Evolutionary conservation across 345 rosid genomes (phyloP).

Genomic region (Kandelia obovata): DNA sequence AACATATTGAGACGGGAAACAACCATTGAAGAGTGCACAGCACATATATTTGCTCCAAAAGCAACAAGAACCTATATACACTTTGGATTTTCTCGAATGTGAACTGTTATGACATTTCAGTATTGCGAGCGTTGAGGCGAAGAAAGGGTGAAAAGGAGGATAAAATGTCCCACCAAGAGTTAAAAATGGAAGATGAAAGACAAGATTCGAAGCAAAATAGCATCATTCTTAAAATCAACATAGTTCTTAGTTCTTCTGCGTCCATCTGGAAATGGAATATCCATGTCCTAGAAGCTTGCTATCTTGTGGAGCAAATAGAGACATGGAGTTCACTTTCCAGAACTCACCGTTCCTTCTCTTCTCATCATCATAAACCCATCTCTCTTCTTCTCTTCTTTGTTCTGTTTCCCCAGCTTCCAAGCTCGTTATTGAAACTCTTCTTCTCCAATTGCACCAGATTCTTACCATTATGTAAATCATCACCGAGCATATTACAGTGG

Average conservation of each 20-base stretch:
- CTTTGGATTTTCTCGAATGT: neutral
- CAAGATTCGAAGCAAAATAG: too few relatives aligned
- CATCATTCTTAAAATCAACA: slow-evolving; percentile 7
- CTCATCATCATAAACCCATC: slow-evolving; percentile 35
- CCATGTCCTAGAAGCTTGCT: slow-evolving; percentile 30
- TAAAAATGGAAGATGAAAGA: too few relatives aligned
- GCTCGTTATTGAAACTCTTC: slow-evolving; percentile 37
- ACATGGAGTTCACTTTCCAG: slow-evolving; percentile 41
- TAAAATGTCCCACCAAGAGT: too few relatives aligned
- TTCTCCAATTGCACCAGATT: slow-evolving; percentile 64
- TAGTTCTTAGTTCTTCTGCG: slow-evolving; percentile 29
- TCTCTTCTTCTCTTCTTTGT: slow-evolving; percentile 37
- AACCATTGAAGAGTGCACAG: neutral
- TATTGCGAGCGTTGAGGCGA: neutral
- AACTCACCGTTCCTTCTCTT: slow-evolving; percentile 38
- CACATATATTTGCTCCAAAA: neutral
- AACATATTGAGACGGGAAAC: too few relatives aligned
- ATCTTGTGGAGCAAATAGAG: slow-evolving; percentile 30
- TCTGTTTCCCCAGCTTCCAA: slow-evolving; percentile 28
- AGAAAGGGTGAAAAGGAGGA: too few relatives aligned
- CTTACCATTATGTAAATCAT: slow-evolving; percentile 64
- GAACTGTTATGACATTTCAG: neutral
- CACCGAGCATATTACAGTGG: slow-evolving; percentile 52
- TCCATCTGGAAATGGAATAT: slow-evolving; percentile 41
- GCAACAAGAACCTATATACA: neutral